These are phyloP conservation scores for Salix arbutifolia DNA, from an alignment of 345 rosid genomes.

Conservation along the genomic window DNA sequence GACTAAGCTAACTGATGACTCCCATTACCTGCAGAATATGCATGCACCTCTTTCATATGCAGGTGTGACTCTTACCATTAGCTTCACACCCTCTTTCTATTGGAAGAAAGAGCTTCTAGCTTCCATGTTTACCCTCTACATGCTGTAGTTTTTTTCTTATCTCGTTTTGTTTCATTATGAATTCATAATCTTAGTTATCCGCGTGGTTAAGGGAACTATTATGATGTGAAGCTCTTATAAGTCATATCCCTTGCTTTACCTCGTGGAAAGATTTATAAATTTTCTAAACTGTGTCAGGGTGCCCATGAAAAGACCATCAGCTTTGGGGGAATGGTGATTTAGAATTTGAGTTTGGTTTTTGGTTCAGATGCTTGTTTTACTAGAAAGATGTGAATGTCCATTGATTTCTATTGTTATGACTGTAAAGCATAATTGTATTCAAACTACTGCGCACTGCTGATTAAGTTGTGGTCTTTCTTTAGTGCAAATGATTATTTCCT, in stretches of 20 bases:
- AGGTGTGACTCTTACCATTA: conserved; percentile 43
- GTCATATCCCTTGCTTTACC: background rate
- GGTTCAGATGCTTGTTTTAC: background rate
- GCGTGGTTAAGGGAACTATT: background rate
- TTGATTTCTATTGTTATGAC: background rate
- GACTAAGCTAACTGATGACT: conserved; percentile 77
- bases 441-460: background rate
- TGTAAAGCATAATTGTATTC: background rate
- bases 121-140: background rate
- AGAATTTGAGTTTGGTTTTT: background rate
- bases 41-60: conserved; percentile 87
- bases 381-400: background rate
- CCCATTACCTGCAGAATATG: conserved; percentile 76
- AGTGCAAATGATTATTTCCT: background rate
- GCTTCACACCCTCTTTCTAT: conserved; percentile 5
- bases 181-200: background rate
- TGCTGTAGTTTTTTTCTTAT: background rate
- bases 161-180: background rate
- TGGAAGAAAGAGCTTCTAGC: background rate
- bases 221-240: background rate
- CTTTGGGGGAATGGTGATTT: background rate
- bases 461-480: background rate
- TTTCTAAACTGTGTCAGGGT: background rate
- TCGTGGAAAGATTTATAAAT: background rate
- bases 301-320: background rate